Conservation (phyloP, 2,329 filamentous ascomycete species). For the Fusarium sp. region DNA sequence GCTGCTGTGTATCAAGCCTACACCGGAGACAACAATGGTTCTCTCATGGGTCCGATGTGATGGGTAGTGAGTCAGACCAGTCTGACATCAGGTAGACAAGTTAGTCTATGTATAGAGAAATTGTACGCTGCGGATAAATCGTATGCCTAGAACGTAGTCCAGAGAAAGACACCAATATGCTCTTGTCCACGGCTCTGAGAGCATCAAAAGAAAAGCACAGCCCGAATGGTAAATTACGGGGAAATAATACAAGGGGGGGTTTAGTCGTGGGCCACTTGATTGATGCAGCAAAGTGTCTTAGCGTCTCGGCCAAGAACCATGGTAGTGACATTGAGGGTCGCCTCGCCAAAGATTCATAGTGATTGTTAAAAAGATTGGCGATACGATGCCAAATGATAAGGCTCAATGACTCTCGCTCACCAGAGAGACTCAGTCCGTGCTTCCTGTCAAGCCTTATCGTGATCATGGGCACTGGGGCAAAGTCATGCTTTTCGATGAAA, state of each 20-base stretch:
- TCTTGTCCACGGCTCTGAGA: no score
- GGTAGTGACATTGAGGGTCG: no score
- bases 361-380: background rate
- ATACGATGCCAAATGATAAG: background rate
- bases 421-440: background rate
- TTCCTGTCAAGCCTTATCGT: no score
- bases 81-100: background rate
- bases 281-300: background rate
- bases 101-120: background rate
- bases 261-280: background rate
- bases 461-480: background rate
- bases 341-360: background rate
- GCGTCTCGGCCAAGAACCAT: background rate
- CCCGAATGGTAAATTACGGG: background rate
- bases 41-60: background rate
- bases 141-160: background rate
- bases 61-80: background rate
- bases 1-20: background rate
- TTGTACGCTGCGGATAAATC: background rate
- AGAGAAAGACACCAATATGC: no score
- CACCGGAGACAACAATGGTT: background rate
- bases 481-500: background rate
- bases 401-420: background rate
- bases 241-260: background rate
- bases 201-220: no score